Base-by-base conservation (phyloP, 208 protist genomes). In the Lotmaria passim region DNA sequence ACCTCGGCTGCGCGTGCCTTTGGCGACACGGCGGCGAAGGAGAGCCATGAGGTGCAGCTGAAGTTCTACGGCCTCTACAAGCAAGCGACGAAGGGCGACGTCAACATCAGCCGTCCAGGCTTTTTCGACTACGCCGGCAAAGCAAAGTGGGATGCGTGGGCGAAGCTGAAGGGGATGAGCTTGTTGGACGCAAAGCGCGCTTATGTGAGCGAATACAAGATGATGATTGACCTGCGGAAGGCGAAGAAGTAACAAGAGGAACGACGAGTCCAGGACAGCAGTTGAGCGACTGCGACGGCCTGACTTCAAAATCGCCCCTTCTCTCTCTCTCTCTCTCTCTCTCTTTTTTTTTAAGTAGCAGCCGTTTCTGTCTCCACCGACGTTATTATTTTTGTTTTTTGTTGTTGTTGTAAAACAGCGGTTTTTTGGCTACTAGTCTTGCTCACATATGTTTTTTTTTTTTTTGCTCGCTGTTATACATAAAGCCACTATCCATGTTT, bases 131-230 rank as follows among this genome's bases (percentile, higher is more conserved):
- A 67, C 65, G 84, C 85, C n/a, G 90, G 88, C 0, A 66, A 83
- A 7, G 91, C 91, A 24, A 98, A 97, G 83, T 98, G 93, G 91
- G 91, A 97, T 7, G 93, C 94, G 60, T 98, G 96, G 94, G 87
- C 87, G 28, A 71, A 69, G 69, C 64, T 83, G 46, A 91, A 95
- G 55, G 94, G 93, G 23, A 94, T 95, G 81, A 87, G 75, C 38
- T 59, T 53, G 46, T 73, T 85, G 11, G 92, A 95, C 8, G 96
- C 96, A 24, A 97, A 93, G 82, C 75, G 79, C 43, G 76, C 82
- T 48, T 98, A 98, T 51, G 71, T 95, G 6, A 83, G 62, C 28
- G 82, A 89, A 57, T 86, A 83, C 52, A 79, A 90, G 53, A 51
- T 78, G 41, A 60, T 91, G 71, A 60, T 82, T 33, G 63, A 64